Base-by-base conservation (phyloP, 2,329 filamentous ascomycete species). In the Plectosphaerella sp. region DNA sequence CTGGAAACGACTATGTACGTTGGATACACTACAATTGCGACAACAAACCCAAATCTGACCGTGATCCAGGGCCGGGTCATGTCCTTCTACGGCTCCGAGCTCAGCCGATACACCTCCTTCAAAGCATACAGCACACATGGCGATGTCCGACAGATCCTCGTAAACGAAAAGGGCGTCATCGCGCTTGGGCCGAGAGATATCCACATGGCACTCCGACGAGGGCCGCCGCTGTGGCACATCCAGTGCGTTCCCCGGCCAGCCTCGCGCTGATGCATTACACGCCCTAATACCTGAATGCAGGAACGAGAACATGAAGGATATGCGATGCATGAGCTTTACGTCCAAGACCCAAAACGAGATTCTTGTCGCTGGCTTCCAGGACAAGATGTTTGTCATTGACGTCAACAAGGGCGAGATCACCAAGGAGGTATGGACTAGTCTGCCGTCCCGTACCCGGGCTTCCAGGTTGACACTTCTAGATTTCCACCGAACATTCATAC, bases 301-400 rank as follows among this genome's bases (percentile, higher is more conserved):
- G 58, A 79, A 84, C 63, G 76, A 84, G 25, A 87, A 88, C 52
- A 96, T 97, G 87, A 84, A 80, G 57, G 90, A 97, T 64, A 74
- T 99, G 58, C 84, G 85, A 61, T 97, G 94, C 70, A 97, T 97
- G 91, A 93, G 88, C 67, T 97, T 96, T 66, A 95, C 91, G 2
- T 91, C 89, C 25, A 91, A 91, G 64, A 88, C 88, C 9, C 89
- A 88, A 24, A 81, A 83, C 14, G 88, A 96, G 64, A 86, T 99
- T 52, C 75, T 99, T 18, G 89, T 93, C 35, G 94, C 91, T 46
- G 94, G 94, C 46, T 83, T 87, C 59, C 94, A 99, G 70, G 82
- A 87, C 51, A 81, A 80, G 48, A 96, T 99, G 88, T 88, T 96
- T 65, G 86, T 84, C 18, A 78, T 87, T 56, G 83, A 87, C 65